Evolutionary conservation across 2,329 filamentous ascomycete genomes (phyloP), one percentile per base, ranked within the genome.

Genomic region (Raffaelea arxii): DNA sequence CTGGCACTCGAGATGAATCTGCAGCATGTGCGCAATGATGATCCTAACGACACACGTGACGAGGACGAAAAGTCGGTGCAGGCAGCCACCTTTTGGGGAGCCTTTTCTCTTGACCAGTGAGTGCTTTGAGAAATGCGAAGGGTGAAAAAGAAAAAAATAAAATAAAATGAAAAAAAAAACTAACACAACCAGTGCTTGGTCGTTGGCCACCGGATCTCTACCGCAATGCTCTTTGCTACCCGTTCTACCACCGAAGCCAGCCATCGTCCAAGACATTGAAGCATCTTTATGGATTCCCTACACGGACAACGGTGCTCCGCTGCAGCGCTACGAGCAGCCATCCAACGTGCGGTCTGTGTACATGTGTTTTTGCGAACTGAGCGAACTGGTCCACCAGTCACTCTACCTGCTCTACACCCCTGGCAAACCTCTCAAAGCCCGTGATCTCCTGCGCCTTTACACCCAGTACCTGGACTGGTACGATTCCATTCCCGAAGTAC

Each of bases 341-440:
- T 83, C 77, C 3, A 83, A 85, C 49, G 80, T 86, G 25, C 71
- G 82, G 22, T 81, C 79, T 2, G 76, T 83, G 6, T 82, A 78
- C 58, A 80, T 77, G 60, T 77, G 81, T 53, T 82, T 86, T 54
- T 84, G 80, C 56, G 78, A 82, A 56, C 71, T 89, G 43, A 86
- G 81, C 51, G 82, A 87, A 62, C 74, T 88, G 1, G 78, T 86
- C 1, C 84, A 86, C 58, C 75, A 84, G 54, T 82, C 80, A 25
- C 69, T 86, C 19, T 83, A 82, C 57, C 74, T 84, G 35, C 72
- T 87, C n/a, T 84, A 86, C 57, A 81, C 83, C 4, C 84, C 84
- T 0, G 78, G 76, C 14, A 72, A 75, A 46, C 76, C 76, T 5
- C 68, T 87, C 39, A 84, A 78, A 0, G 80, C 79, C 52, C 72